These are phyloP conservation scores for Fraxinus albicans DNA, from an alignment of 305 asterid genomes.

Conservation along the genomic window DNA sequence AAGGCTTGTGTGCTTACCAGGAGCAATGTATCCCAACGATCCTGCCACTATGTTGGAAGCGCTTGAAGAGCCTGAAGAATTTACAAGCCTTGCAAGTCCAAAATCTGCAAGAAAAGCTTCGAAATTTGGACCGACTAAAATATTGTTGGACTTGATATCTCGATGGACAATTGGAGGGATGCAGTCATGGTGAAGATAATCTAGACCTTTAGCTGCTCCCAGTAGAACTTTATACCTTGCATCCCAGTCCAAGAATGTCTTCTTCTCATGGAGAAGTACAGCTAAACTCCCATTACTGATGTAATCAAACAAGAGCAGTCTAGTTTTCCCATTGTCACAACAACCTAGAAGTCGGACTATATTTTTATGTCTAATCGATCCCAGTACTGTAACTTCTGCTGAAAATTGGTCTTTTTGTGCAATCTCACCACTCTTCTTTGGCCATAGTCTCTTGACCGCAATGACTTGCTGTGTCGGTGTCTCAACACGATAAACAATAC, in stretches of 20 bases:
- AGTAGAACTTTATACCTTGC: conserved; percentile 59
- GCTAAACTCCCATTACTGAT: conserved; percentile 68
- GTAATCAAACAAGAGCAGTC: conserved; percentile 64
- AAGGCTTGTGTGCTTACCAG: conserved; percentile 43
- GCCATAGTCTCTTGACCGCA: conserved; percentile 66
- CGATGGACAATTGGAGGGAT: conserved; percentile 71
- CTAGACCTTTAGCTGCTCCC: conserved; percentile 72
- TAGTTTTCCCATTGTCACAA: conserved; percentile 61
- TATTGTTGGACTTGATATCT: conserved; percentile 69
- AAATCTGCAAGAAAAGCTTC: conserved; percentile 78
- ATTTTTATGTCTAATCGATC: conserved; percentile 66
- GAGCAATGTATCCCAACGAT: conserved; percentile 77
- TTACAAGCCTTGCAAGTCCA: conserved; percentile 64
- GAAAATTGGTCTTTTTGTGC: conserved; percentile 57
- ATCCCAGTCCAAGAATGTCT: conserved; percentile 53
- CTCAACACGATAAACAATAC: conserved; percentile 64
- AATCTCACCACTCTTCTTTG: conserved; percentile 50
- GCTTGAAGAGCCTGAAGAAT: conserved; percentile 47
- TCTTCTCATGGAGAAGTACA: conserved; percentile 55
- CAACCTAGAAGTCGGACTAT: conserved; percentile 71
- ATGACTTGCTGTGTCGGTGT: conserved; percentile 43
- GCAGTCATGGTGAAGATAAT: conserved; percentile 78
- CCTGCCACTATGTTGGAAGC: conserved; percentile 55
- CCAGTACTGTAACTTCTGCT: conserved; percentile 61
- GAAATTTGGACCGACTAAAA: conserved; percentile 55